Base-by-base conservation (phyloP, 345 rosid genomes). In the Euphorbia lathyris region DNA sequence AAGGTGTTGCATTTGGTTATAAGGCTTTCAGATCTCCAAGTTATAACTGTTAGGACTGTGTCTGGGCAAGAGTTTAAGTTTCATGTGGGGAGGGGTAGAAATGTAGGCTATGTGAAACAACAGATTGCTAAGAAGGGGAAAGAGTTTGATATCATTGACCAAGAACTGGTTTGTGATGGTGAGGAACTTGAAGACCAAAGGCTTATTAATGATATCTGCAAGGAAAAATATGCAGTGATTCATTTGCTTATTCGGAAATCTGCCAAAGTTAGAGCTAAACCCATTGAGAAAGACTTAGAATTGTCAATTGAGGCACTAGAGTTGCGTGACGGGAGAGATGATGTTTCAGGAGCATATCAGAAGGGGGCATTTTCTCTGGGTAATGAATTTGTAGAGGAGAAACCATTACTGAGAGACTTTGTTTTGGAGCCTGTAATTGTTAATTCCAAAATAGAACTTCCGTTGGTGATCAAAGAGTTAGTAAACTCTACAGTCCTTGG, bases 161-260 rank as follows among this genome's bases (percentile, higher is more conserved):
- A 90, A 67, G 86, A 87, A 73, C 81, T 92, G 77, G 75, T 82
- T 30, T 87, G 81, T 55, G 83, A 92, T 61, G 93, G 93, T 36
- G 93, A 84, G 83, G 86, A 83, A 86, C 89, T 92, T 65, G 91
- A 90, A 79, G 96, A 92, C 77, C 87, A 88, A 83, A 85, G 74
- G 74, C 90, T 86, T 48, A 73, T 92, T 72, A 72, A 82, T 72
- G 90, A 90, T 67, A 81, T 90, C 68, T 79, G 86, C 78, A 86
- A 77, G 76, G 67, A 75, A 1, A 70, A 83, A 58, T 90, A 88
- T 56, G 75, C 74, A 55, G 87, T 88, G 65, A 73, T 92, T 78
- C 88, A 83, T 68, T 82, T 92, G 78, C 77, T 88, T 1, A 78
- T 88, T 68, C 76, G 81, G 58, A 82, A 74, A 72, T 86, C 92